phyloP scores from a whole-genome alignment of 129 eudicot genomes.

The Flaveria ramosissima region DNA sequence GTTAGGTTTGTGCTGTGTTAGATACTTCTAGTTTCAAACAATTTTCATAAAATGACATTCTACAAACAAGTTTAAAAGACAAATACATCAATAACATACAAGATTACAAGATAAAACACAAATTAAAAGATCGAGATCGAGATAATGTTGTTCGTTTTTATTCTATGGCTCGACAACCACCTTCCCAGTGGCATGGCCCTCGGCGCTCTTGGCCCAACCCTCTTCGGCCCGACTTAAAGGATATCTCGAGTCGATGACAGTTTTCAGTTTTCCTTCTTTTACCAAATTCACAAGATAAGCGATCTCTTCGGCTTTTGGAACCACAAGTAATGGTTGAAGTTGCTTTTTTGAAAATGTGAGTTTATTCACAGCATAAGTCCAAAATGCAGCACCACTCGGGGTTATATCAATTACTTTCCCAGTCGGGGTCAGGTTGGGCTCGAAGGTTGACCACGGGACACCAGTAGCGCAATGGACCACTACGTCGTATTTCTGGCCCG shows the following conservation, averaged over 20 bases:
- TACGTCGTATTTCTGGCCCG: conserved; percentile 58
- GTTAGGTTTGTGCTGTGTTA: no score
- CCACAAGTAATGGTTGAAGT: conserved; percentile 49
- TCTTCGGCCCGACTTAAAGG: conserved; percentile 62
- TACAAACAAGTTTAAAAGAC: background rate
- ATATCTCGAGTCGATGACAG: conserved; percentile 59
- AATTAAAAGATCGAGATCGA: background rate
- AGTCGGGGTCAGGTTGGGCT: conserved; percentile 46
- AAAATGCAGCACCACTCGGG: conserved; percentile 43
- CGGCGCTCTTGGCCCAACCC: conserved; percentile 74
- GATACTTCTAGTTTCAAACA: no score
- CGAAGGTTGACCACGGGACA: conserved; percentile 62
- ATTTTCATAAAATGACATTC: no score
- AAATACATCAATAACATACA: background rate
- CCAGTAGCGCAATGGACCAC: conserved; percentile 61
- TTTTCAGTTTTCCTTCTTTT: conserved; percentile 74
- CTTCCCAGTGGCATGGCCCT: conserved; percentile 90
- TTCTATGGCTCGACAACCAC: conserved; percentile 54
- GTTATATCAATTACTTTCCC: conserved; percentile 72
- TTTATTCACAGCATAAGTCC: conserved; percentile 57
- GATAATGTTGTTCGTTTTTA: background rate
- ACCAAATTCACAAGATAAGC: conserved; percentile 51
- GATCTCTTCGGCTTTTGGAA: conserved; percentile 50
- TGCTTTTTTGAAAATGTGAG: conserved; percentile 67
- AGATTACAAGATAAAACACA: background rate